Conservation (phyloP, 441 rosid genomes). For the California macrophylla region DNA sequence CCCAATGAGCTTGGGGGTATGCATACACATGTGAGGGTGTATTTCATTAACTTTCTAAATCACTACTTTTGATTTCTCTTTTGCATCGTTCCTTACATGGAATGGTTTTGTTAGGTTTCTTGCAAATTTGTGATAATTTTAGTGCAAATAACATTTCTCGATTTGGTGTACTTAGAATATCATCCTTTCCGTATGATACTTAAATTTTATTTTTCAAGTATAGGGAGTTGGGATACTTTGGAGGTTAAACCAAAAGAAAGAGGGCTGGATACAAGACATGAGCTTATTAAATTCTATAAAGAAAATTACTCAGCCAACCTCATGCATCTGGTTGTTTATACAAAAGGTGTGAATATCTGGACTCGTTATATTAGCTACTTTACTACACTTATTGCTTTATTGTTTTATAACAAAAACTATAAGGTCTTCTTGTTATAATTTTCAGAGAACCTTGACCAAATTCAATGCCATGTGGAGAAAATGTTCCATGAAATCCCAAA, state of each 20-base stretch:
- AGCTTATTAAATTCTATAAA: slow-evolving; percentile 70
- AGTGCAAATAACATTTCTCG: background rate
- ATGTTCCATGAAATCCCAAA: slow-evolving; percentile 65
- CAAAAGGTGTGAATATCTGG: slow-evolving; percentile 62
- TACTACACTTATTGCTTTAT: background rate
- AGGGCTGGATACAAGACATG: slow-evolving; percentile 67
- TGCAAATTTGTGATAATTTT: background rate
- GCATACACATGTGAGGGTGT: background rate
- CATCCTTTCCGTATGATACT: background rate
- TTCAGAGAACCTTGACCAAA: slow-evolving; percentile 67
- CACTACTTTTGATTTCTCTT: background rate
- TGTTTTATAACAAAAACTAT: background rate
- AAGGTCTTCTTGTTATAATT: slow-evolving; percentile 20
- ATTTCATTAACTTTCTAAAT: background rate
- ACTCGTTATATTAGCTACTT: slow-evolving; percentile 11
- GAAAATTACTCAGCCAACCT: slow-evolving; percentile 82
- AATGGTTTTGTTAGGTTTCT: background rate
- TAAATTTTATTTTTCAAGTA: slow-evolving; percentile 12
- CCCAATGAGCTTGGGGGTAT: background rate
- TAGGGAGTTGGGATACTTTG: slow-evolving; percentile 85
- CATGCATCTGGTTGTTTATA: slow-evolving; percentile 73
- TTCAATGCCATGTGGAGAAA: slow-evolving; percentile 52
- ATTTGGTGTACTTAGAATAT: background rate
- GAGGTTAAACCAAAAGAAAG: slow-evolving; percentile 66
- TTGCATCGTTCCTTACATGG: background rate